These are phyloP conservation scores for Geranium brycei DNA, from an alignment of 345 rosid species.

Conservation along the genomic window DNA sequence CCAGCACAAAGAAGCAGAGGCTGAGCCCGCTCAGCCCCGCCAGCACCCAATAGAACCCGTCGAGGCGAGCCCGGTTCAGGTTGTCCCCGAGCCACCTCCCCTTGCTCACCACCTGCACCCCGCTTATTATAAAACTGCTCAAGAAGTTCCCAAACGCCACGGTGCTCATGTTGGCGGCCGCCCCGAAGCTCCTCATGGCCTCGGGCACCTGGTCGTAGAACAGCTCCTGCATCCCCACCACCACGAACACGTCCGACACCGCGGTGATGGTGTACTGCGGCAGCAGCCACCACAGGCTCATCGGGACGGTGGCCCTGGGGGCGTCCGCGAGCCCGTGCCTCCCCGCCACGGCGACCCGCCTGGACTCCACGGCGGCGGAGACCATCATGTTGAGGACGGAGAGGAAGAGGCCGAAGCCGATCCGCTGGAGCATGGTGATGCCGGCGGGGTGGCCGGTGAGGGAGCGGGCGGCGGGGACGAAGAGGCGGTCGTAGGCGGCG, in stretches of 20 bases:
- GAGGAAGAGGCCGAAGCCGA: conserved; percentile 56
- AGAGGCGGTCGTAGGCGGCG: conserved; percentile 49
- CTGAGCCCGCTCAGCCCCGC: conserved; percentile 52
- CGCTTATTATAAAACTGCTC: conserved; percentile 41
- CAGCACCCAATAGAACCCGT: conserved; percentile 57
- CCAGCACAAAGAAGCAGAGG: conserved; percentile 32
- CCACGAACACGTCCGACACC: conserved; percentile 46
- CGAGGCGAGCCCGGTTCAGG: conserved; percentile 48
- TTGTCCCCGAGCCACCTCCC: conserved; percentile 59
- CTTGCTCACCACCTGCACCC: conserved; percentile 41
- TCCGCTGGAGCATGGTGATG: conserved; percentile 65
- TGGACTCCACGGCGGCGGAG: conserved; percentile 52
- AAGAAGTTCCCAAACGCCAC: conserved; percentile 69
- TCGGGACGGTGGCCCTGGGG: conserved; percentile 48
- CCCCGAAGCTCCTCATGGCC: conserved; percentile 72
- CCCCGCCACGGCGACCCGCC: conserved; percentile 41
- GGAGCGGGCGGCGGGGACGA: conserved; percentile 48
- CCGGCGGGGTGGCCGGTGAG: conserved; percentile 57
- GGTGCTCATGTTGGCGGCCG: conserved; percentile 52
- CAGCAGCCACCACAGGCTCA: conserved; percentile 72
- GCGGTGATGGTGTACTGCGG: conserved; percentile 65
- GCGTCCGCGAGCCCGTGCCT: conserved; percentile 37
- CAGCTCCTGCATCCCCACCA: conserved; percentile 77
- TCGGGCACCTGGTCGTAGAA: conserved; percentile 89
- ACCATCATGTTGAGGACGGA: conserved; percentile 48